Conservation (phyloP, 345 rosid species). For the Erodium maritimum region DNA sequence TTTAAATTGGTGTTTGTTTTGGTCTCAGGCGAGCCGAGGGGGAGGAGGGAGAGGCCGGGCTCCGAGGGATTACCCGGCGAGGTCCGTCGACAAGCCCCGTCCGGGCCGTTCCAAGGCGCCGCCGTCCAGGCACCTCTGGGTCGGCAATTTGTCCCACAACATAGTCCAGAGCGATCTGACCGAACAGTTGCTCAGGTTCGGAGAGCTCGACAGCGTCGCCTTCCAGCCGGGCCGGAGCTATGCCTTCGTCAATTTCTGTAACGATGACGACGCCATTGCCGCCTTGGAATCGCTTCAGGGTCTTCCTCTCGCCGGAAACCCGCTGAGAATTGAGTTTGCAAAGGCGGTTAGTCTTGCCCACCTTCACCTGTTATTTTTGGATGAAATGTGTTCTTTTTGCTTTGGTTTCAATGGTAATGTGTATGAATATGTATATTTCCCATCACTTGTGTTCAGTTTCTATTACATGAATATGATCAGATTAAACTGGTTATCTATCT, state of each 20-base stretch:
- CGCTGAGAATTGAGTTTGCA: conserved; percentile 88
- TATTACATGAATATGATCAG: neutral
- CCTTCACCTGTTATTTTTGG: conserved; percentile 10
- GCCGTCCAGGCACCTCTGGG: conserved; percentile 89
- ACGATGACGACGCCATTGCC: conserved; percentile 61
- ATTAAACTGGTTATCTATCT: neutral
- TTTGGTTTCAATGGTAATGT: neutral
- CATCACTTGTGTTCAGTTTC: neutral
- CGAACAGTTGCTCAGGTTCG: conserved; percentile 40
- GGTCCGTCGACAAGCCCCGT: conserved; percentile 18
- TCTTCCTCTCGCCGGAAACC: conserved; percentile 57
- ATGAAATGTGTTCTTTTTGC: neutral
- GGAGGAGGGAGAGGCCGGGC: conserved; percentile 39
- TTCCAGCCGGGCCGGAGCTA: conserved; percentile 80
- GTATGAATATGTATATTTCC: neutral
- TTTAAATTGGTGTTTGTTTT: neutral
- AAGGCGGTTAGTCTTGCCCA: conserved; percentile 90
- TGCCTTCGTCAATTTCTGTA: conserved; percentile 55
- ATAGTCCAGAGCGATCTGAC: conserved; percentile 44
- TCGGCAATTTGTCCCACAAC: conserved; percentile 70
- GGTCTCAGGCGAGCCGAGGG: conserved; percentile 8
- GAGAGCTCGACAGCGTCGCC: conserved; percentile 73
- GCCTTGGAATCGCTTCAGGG: conserved; percentile 72
- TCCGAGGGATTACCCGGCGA: conserved; percentile 22
- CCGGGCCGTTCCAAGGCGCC: conserved; percentile 22